Evolutionary conservation across 768 basidiomycete species (phyloP).

Genomic region (Phaeolepiota aurea): DNA sequence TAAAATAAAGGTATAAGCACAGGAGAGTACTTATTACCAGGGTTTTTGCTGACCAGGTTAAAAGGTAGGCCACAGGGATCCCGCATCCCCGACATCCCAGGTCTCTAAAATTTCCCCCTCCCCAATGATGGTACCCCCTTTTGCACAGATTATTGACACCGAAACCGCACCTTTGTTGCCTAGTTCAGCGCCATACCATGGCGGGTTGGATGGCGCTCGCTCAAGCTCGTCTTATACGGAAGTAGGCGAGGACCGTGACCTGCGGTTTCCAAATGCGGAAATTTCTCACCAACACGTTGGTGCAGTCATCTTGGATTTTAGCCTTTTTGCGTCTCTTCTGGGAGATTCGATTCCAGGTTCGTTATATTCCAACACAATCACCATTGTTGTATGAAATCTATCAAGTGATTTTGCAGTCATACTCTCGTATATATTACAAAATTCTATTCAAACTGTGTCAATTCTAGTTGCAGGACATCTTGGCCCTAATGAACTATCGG

Average conservation of each 20-base stretch:
- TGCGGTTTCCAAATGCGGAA: constrained; percentile 24
- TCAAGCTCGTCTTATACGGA: constrained; percentile 10
- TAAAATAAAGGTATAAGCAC: constrained; percentile 1
- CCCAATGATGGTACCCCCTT: constrained; percentile 8
- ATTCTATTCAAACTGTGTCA: constrained; percentile 62
- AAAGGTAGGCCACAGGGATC: not conserved
- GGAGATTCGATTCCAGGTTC: constrained; percentile 53
- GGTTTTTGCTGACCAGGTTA: not conserved
- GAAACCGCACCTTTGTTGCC: constrained; percentile 13
- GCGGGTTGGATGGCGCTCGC: constrained; percentile 3
- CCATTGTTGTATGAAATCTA: too few relatives aligned
- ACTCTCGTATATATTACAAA: constrained; percentile 63
- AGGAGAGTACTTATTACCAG: not conserved
- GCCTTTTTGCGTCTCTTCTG: constrained; percentile 38
- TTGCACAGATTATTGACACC: constrained; percentile 2
- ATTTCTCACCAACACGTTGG: constrained; percentile 11
- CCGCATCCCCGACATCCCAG: not conserved
- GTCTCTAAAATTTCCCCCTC: not conserved
- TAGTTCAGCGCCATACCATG: not conserved
- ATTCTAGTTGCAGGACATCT: constrained; percentile 59
- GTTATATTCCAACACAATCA: constrained; percentile 8
- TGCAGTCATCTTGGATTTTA: constrained; percentile 15
- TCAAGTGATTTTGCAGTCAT: constrained; percentile 22
- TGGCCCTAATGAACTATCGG: constrained; percentile 62
- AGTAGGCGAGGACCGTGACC: constrained; percentile 7